Base-by-base conservation (phyloP, 2,329 filamentous ascomycete genomes). In the Phaeosphaeria sp. region DNA sequence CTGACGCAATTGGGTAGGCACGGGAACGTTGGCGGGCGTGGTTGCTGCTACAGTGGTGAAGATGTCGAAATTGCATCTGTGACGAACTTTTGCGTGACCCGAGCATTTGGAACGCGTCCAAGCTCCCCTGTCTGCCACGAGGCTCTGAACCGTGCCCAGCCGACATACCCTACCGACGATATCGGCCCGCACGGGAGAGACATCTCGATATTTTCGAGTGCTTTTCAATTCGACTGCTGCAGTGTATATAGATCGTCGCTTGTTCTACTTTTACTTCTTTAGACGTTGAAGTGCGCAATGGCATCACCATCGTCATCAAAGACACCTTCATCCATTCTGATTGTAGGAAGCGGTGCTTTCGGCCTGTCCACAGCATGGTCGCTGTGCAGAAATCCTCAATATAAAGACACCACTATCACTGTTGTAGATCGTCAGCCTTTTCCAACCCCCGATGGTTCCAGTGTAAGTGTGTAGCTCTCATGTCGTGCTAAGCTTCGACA, bases 281-380 rank as follows among this genome's bases (percentile, higher is more conserved):
- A 46, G n/a, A 7, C 42, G 1, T 48, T 55, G 15, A 46, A 49
- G 42, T 54, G 51, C 25, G 53, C 21, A 17, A 73, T 74, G 69
- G 61, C 65, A 40, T 64, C 68, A 48, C 53, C 60, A 36, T 49
- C 54, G n/a, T 49, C 55, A 17, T 43, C 51, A 43, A 52, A 67
- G 47, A 62, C 67, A 43, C 80, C 81, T 21, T 77, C 78, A 18
- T 81, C 80, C 8, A 73, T 83, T 53, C 71, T 84, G 25, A 82
- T 84, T 56, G 68, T 84, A 39, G 81, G 81, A 55, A 81, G 82
- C 25, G 84, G 84, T 48, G 83, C 84, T 45, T 86, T 86, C 59
- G 84, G 84, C 27, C 78, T 90, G 53, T 85, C 86, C 7, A 90
- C 88, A 21, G 91, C 92, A 51, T 87, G 89, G 63, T 84, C 91